Base-by-base conservation (phyloP, 139 green algal species). In the Chlamydomonas incerta region DNA sequence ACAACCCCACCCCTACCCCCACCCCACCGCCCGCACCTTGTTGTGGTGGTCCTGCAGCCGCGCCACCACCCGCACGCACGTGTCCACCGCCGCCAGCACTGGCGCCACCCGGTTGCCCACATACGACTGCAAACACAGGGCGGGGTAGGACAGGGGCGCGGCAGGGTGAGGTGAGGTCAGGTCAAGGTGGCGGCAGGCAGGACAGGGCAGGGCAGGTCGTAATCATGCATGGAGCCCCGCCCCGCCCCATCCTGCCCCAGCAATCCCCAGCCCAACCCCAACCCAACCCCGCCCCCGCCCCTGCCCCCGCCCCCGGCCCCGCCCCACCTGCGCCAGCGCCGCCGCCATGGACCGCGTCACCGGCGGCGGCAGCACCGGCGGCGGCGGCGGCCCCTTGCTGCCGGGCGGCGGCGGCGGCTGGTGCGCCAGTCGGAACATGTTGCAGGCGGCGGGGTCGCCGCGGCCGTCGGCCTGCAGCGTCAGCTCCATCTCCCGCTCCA, bases 401-500 rank as follows among this genome's bases (percentile, higher is more conserved):
- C 62, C 62, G 28, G 76, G 76, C 60, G 76, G 76, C 26, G 41
- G 24, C 63, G 76, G 76, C 37, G 76, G 76, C 23, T 68, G 74
- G 34, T 68, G 57, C 46, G 77, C 46, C 65, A 84, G 63, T 29
- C 77, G 77, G 65, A 55, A 84, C 77, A 84, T 33, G 65, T 84
- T 75, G 41, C 41, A 73, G n/a, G 77, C 65, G 15, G 65, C 35
- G n/a, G 65, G 24, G 29, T 15, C 77, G 29, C 63, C 65, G 41
- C 23, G 31, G 9, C 65, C 5, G 50, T 84, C 77, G 47, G 55
- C 28, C 63, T 35, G 46, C 31, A 74, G 15, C 1, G 77, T 75
- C 15, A 75, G 46, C 37, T 84, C 65, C 77, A 84, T 84, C 47
- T 74, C 77, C 26, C 65, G 46, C 77, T 84, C 77, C 41, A 84